A percentile compares a stretch with the other conserved stretches of the same genome.
Evolutionary conservation across 169 alveolate genomes (phyloP).

Genomic region (Eimeria falciformis): DNA sequence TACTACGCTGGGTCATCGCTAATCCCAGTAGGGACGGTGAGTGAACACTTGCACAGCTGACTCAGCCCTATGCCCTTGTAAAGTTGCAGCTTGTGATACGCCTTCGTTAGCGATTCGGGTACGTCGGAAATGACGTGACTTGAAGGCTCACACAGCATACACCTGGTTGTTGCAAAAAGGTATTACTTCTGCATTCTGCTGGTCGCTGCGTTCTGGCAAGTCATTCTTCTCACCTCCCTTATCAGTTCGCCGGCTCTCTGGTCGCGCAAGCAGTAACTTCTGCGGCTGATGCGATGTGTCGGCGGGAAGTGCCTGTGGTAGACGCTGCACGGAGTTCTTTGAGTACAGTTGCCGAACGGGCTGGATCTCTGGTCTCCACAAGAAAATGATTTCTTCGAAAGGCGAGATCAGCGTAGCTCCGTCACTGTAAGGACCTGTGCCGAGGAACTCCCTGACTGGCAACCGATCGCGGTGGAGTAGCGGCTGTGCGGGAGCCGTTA

Average conservation of each 20-base stretch:
- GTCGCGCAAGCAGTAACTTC: slow-evolving; percentile 9
- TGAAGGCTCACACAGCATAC: slow-evolving; percentile 49
- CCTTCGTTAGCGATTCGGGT: too few relatives aligned
- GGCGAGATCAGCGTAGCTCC: slow-evolving; percentile 91
- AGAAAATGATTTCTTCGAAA: slow-evolving; percentile 85
- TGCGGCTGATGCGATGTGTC: slow-evolving; percentile 13
- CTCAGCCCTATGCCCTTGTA: background rate
- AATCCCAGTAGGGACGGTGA: background rate
- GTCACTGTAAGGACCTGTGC: slow-evolving; percentile 91
- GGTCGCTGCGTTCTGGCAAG: slow-evolving; percentile 32
- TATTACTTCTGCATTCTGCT: slow-evolving; percentile 61
- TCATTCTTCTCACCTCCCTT: slow-evolving; percentile 47
- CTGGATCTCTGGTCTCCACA: slow-evolving; percentile 88
- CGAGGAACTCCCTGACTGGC: slow-evolving; percentile 87
- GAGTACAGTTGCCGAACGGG: slow-evolving; percentile 82
- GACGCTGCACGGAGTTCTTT: background rate
- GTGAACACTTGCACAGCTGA: background rate
- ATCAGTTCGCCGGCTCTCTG: slow-evolving; percentile 18
- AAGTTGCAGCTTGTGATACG: background rate
- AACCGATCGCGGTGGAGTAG: slow-evolving; percentile 59
- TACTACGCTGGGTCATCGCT: background rate
- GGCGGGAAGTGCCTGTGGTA: slow-evolving; percentile 17
- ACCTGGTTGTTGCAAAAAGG: slow-evolving; percentile 66
- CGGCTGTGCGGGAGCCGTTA: slow-evolving; percentile 59
- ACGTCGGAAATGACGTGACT: background rate